A percentile compares a stretch with the other conserved stretches of the same genome.
Conservation (phyloP, 139 green algal genomes). For the Mesotaenium endlicherianum region DNA sequence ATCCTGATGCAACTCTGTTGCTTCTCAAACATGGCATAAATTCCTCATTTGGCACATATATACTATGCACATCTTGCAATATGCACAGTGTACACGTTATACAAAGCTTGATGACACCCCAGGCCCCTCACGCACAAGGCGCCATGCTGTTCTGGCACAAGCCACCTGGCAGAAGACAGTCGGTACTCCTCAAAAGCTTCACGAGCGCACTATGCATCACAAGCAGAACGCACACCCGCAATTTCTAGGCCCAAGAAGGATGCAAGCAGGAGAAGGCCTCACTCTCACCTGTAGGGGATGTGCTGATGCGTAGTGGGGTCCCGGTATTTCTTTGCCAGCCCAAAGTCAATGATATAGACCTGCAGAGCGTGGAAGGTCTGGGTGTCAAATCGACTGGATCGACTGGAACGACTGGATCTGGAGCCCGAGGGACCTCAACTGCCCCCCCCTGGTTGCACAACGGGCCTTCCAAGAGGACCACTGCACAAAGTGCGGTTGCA, state of each 20-base stretch:
- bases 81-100: no score
- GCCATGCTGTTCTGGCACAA: no score
- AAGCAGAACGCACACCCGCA: not conserved
- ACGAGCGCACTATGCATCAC: no score
- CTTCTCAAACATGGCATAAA: not conserved
- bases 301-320: slow-evolving; percentile 98
- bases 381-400: not conserved
- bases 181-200: no score
- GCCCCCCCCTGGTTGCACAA: no score
- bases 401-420: not conserved
- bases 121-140: no score
- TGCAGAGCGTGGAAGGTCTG: slow-evolving; percentile 48
- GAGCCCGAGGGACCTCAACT: not conserved
- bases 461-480: no score
- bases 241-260: not conserved
- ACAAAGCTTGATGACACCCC: no score
- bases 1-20: not conserved
- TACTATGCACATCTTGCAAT: not conserved
- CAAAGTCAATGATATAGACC: slow-evolving; percentile 99
- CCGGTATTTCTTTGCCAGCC: slow-evolving; percentile 98
- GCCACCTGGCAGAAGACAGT: no score
- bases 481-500: no score
- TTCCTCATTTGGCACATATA: not conserved
- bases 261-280: not conserved
- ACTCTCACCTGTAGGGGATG: slow-evolving; percentile 71